Percentiles rank a stretch among this genome's conserved stretches.
Conservation (phyloP, 2,329 filamentous ascomycete genomes). For the Coniella lustricola region DNA sequence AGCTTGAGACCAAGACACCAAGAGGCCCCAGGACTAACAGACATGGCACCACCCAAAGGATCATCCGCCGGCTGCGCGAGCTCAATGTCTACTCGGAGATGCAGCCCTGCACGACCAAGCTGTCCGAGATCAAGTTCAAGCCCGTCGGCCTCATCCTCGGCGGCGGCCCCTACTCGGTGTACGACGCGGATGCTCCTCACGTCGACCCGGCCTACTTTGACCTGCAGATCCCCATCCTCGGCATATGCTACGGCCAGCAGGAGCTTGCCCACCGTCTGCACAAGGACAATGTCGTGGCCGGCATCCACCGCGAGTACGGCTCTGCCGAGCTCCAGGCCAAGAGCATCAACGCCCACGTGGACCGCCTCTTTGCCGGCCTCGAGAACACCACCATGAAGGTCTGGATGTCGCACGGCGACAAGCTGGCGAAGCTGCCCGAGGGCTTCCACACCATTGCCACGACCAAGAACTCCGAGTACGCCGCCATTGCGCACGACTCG, state of each 20-base stretch:
- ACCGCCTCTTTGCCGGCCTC: conserved; percentile 71
- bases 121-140: conserved; percentile 67
- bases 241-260: conserved; percentile 15
- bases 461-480: conserved; percentile 70
- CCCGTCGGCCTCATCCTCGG: conserved; percentile 71
- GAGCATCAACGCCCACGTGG: conserved; percentile 51
- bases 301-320: conserved; percentile 13
- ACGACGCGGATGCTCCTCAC: conserved; percentile 66
- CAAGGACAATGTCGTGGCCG: conserved; percentile 12
- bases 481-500: conserved; percentile 66
- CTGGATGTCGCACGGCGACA: conserved; percentile 80
- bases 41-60: conserved; percentile 26
- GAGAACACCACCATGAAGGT: conserved; percentile 58
- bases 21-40: neutral
- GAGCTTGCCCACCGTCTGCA: conserved; percentile 15
- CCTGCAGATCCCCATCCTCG: conserved; percentile 54
- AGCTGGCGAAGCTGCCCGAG: conserved; percentile 66
- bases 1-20: too few species aligned
- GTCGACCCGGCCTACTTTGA: conserved; percentile 79
- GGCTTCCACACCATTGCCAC: conserved; percentile 68
- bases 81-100: conserved; percentile 82
- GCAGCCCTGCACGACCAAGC: conserved; percentile 78
- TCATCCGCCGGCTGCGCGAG: conserved; percentile 66
- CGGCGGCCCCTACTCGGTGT: conserved; percentile 62
- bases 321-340: conserved; percentile 47